Evolutionary conservation across 768 basidiomycete species (phyloP).

Genomic region (Mycena olivaceomarginata): DNA sequence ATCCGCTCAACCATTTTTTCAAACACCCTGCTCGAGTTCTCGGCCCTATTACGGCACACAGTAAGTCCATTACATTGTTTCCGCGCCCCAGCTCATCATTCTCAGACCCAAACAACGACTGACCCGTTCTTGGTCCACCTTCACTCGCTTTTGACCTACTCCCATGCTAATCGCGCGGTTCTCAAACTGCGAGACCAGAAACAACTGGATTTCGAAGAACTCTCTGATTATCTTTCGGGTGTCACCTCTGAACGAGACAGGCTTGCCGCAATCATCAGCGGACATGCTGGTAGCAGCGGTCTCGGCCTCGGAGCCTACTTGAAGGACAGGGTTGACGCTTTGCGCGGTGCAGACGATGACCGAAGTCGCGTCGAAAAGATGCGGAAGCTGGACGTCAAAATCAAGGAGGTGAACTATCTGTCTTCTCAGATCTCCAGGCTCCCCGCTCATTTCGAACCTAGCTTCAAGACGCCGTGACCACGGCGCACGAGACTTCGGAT

Average conservation of each 20-base stretch:
- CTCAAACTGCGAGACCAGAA: conserved; percentile 98
- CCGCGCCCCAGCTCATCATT: conserved; percentile 15
- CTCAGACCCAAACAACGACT: conserved; percentile 90
- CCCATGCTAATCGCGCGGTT: conserved; percentile 94
- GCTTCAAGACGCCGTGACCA: conserved; percentile 97
- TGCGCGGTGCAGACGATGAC: conserved; percentile 96
- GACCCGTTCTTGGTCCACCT: conserved; percentile 95
- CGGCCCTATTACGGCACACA: conserved; percentile 89
- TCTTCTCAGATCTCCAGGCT: background rate
- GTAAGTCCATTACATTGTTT: conserved; percentile 62
- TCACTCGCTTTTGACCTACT: conserved; percentile 95
- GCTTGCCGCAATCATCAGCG: conserved; percentile 90
- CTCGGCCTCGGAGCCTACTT: conserved; percentile 92
- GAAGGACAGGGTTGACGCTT: conserved; percentile 92
- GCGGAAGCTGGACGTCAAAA: conserved; percentile 93
- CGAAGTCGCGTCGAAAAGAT: conserved; percentile 95
- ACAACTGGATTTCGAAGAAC: conserved; percentile 98
- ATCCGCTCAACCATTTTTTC: conserved; percentile 98
- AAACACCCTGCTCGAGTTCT: conserved; percentile 96
- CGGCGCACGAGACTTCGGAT: conserved; percentile 96
- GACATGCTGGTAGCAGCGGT: conserved; percentile 91
- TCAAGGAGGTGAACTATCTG: conserved; percentile 86
- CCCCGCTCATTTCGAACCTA: conserved; percentile 55
- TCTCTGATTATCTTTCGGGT: conserved; percentile 95
- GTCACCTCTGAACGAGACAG: conserved; percentile 95